These are phyloP conservation scores for Stellera chamaejasme DNA, from an alignment of 345 rosid genomes.

Conservation along the genomic window DNA sequence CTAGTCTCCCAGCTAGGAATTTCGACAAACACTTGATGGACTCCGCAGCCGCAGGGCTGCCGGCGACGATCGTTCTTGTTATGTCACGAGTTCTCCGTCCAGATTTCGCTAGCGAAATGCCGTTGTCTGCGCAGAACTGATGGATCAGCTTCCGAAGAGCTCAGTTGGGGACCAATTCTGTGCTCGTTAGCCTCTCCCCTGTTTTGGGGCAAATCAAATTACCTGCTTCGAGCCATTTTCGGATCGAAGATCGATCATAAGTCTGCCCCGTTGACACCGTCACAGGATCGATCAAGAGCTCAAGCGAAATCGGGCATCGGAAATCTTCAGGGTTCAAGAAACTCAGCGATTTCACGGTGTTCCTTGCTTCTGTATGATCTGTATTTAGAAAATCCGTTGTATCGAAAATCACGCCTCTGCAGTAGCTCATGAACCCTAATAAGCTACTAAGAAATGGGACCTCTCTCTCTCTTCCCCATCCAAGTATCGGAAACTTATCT, in stretches of 20 bases:
- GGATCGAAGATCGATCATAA: not conserved
- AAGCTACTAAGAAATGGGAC: constrained; percentile 47
- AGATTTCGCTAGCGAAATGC: not conserved
- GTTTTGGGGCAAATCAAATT: not conserved
- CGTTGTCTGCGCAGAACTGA: not conserved
- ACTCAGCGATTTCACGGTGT: constrained; percentile 30
- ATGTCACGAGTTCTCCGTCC: not conserved
- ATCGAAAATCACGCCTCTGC: constrained; percentile 55
- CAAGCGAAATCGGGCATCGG: constrained; percentile 69
- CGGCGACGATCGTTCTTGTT: not conserved
- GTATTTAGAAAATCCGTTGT: constrained; percentile 17
- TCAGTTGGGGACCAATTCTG: not conserved
- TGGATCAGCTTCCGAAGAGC: not conserved
- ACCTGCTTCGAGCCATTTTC: not conserved
- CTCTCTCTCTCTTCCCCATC: constrained; percentile 31
- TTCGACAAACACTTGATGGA: too few species aligned
- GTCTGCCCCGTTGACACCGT: not conserved
- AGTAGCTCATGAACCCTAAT: constrained; percentile 54
- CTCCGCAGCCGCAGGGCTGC: too few species aligned
- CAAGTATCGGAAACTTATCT: constrained; percentile 25
- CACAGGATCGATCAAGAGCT: constrained; percentile 19
- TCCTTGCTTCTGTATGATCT: constrained; percentile 20
- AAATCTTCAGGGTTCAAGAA: constrained; percentile 69
- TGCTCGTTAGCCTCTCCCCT: not conserved
- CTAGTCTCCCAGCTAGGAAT: too few species aligned